Percentiles rank a stretch among this genome's conserved stretches.
Evolutionary conservation across 371 early-diverging fungal genomes (phyloP).

Genomic region (Mortierella sp.): DNA sequence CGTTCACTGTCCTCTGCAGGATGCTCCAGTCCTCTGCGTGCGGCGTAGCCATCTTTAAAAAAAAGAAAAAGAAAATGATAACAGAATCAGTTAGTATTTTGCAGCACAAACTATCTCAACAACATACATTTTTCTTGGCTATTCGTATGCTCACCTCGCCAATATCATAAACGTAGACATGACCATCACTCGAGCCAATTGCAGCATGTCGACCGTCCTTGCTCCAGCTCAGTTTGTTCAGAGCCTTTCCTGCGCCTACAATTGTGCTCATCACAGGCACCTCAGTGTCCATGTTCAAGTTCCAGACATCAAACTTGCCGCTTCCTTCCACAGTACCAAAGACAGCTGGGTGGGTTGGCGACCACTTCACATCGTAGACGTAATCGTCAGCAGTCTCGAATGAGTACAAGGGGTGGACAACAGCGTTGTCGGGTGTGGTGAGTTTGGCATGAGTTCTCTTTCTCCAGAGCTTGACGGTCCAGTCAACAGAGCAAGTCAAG

Average conservation of each 20-base stretch:
- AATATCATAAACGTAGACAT: constrained; percentile 90
- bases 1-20: constrained; percentile 75
- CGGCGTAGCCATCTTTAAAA: constrained; percentile 66
- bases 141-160: constrained; percentile 77
- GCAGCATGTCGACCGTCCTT: constrained; percentile 87
- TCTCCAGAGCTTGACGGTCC: constrained; percentile 97
- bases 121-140: neutral
- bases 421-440: constrained; percentile 65
- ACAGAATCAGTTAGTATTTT: neutral
- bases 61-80: neutral
- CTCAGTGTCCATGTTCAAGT: constrained; percentile 91
- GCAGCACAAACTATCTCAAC: neutral
- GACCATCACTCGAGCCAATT: constrained; percentile 90
- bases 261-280: constrained; percentile 78
- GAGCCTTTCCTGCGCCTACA: constrained; percentile 80
- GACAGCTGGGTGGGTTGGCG: constrained; percentile 92
- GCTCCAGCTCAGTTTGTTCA: constrained; percentile 95
- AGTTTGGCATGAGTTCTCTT: constrained; percentile 74
- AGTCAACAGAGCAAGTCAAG: constrained; percentile 92
- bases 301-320: constrained; percentile 92
- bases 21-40: constrained; percentile 77
- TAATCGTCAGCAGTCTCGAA: constrained; percentile 96
- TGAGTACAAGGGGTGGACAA: constrained; percentile 82
- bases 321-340: constrained; percentile 94
- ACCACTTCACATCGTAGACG: constrained; percentile 97